phyloP scores from a whole-genome alignment of 352 stramenopile species.

The Globisporangium solare region DNA sequence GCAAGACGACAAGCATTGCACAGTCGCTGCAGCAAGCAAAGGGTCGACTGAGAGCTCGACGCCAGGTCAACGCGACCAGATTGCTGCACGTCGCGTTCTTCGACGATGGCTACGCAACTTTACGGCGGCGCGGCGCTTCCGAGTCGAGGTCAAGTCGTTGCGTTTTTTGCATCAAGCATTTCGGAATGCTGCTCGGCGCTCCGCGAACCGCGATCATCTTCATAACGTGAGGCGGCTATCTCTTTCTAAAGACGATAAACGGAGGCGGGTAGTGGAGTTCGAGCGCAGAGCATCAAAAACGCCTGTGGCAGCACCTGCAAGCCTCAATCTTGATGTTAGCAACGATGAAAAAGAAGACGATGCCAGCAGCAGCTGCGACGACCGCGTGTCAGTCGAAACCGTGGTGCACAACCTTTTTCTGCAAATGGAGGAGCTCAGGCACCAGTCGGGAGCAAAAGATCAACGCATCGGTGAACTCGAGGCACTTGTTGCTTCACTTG shows the following conservation, averaged over 20 bases:
- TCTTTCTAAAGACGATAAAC: constrained; percentile 1
- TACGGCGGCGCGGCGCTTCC: constrained; percentile 13
- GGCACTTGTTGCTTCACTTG: constrained; percentile 12
- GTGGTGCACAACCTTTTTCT: constrained; percentile 29
- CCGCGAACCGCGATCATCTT: background rate
- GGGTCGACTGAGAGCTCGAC: no score
- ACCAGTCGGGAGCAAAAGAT: constrained; percentile 10
- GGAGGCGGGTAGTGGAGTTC: constrained; percentile 5
- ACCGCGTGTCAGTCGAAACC: constrained; percentile 26
- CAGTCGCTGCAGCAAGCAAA: no score
- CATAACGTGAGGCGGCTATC: background rate
- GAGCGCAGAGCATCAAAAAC: background rate
- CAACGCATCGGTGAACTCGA: constrained; percentile 23
- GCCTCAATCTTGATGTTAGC: no score
- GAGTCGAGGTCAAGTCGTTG: constrained; percentile 8
- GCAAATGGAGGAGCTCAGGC: constrained; percentile 15
- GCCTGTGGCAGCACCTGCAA: background rate
- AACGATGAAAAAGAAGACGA: constrained; percentile 1
- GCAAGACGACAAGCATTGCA: no score
- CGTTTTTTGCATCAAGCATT: constrained; percentile 17
- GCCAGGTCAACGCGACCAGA: background rate
- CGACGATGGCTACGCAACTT: constrained; percentile 16
- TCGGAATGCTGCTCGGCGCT: background rate
- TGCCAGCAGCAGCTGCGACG: constrained; percentile 11
- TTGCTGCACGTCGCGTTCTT: constrained; percentile 1